Evolutionary conservation across 75 land plant species (phyloP).

Genomic region (Selaginella moellendorffii): DNA sequence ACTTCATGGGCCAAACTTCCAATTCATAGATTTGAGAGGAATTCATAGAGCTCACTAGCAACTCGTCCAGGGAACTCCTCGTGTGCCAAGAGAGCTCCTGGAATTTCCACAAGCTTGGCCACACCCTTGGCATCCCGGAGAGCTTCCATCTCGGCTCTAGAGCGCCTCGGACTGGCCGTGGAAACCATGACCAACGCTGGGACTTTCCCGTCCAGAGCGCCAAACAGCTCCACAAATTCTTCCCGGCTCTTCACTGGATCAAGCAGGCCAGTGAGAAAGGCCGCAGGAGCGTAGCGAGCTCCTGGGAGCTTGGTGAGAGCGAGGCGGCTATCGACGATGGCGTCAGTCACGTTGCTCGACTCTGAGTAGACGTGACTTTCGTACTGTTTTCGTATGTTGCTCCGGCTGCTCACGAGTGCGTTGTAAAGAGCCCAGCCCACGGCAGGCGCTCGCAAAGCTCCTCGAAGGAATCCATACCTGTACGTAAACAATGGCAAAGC

Average conservation of each 20-base stretch:
- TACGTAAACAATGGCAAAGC: background rate
- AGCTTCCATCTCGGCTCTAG: slow-evolving; percentile 94
- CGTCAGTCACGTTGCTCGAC: slow-evolving; percentile 64
- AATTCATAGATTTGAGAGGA: background rate
- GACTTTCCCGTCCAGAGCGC: slow-evolving; percentile 47
- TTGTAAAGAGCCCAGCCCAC: slow-evolving; percentile 97
- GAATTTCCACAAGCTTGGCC: slow-evolving; percentile 55
- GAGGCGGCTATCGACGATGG: slow-evolving; percentile 51
- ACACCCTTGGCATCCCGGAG: slow-evolving; percentile 75
- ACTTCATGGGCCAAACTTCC: too few relatives aligned
- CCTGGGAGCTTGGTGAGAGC: slow-evolving; percentile 66
- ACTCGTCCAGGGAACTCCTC: slow-evolving; percentile 71
- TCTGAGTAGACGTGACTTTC: slow-evolving; percentile 91
- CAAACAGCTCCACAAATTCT: slow-evolving; percentile 62
- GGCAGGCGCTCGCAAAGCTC: slow-evolving; percentile 68
- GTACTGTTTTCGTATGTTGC: slow-evolving; percentile 74
- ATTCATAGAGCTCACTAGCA: slow-evolving; percentile 34
- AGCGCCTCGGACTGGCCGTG: slow-evolving; percentile 60
- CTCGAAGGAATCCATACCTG: slow-evolving; percentile 67
- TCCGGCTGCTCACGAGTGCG: slow-evolving; percentile 81
- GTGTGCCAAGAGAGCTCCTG: slow-evolving; percentile 84
- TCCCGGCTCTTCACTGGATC: slow-evolving; percentile 75
- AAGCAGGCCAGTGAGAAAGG: slow-evolving; percentile 81
- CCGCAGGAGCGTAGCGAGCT: slow-evolving; percentile 87
- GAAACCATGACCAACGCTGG: slow-evolving; percentile 52